phyloP scores from a whole-genome alignment of 305 asterid species.

The Solanum aculeatissimum region DNA sequence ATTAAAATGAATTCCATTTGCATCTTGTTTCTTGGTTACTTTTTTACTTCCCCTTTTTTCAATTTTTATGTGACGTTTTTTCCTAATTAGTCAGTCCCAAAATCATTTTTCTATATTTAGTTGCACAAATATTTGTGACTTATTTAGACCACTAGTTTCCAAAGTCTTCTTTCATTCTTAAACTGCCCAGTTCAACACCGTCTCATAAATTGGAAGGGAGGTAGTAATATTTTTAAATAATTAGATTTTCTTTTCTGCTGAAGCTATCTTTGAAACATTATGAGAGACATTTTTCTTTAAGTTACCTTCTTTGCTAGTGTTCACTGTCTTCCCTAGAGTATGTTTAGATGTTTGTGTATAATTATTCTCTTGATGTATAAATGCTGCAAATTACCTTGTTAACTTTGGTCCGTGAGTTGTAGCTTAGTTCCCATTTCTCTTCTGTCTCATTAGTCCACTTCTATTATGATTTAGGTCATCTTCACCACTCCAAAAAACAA shows the following conservation, averaged over 20 bases:
- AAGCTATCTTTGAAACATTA: neutral
- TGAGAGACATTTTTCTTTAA: neutral
- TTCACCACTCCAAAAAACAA: neutral
- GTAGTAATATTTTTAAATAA: neutral
- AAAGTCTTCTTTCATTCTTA: neutral
- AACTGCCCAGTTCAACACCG: neutral
- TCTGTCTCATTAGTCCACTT: neutral
- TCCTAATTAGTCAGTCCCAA: neutral
- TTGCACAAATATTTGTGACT: neutral
- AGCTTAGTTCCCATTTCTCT: neutral
- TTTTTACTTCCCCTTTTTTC: neutral
- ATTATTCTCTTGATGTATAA: neutral
- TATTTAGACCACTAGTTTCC: neutral
- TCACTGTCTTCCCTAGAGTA: neutral
- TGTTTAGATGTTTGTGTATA: neutral
- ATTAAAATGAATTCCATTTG: neutral
- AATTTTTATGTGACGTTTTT: neutral
- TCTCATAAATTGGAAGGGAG: neutral
- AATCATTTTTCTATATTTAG: neutral
- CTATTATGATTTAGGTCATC: neutral
- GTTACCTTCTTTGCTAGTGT: neutral
- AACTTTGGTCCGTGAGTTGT: neutral
- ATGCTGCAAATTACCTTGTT: neutral
- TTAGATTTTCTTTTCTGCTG: neutral
- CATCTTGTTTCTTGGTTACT: neutral